Conservation (phyloP, 495 filamentous ascomycete species). For the Aspergillus biplanus region DNA sequence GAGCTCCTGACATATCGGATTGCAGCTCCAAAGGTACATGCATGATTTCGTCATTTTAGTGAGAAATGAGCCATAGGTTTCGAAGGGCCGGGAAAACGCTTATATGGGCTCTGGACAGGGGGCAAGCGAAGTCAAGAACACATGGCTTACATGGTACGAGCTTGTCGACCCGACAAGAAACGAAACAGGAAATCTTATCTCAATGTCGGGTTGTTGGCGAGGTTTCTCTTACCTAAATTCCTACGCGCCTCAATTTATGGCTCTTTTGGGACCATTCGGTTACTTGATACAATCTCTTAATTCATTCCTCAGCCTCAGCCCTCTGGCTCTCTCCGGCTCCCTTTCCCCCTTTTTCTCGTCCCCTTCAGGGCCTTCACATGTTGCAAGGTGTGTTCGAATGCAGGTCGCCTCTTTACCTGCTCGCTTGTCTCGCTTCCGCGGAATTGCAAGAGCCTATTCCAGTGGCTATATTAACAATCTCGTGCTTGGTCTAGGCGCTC, state of each 20-base stretch:
- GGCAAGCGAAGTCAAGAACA: slow-evolving; percentile 4
- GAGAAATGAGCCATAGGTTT: slow-evolving; percentile 14
- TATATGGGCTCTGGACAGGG: slow-evolving; percentile 6
- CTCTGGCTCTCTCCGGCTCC: not conserved
- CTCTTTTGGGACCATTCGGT: not conserved
- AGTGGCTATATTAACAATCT: not conserved
- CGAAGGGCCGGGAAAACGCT: slow-evolving; percentile 1
- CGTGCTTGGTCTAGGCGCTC: not conserved
- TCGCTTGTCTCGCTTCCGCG: not conserved
- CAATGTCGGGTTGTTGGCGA: slow-evolving; percentile 10
- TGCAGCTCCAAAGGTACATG: not conserved
- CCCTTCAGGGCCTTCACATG: not conserved
- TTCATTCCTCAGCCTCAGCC: not conserved
- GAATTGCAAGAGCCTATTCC: not conserved
- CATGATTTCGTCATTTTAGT: slow-evolving; percentile 20
- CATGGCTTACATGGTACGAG: slow-evolving; percentile 1
- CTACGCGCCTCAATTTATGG: not conserved
- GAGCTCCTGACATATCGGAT: not conserved
- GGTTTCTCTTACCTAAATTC: not conserved
- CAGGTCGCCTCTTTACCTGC: not conserved
- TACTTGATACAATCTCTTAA: not conserved
- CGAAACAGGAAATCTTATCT: slow-evolving; percentile 15
- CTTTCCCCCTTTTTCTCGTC: not conserved
- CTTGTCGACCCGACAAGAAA: slow-evolving; percentile 6
- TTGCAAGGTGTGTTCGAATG: not conserved